Conservation (phyloP, 2,329 filamentous ascomycete species). For the Neofusicoccum kwambonambiense region DNA sequence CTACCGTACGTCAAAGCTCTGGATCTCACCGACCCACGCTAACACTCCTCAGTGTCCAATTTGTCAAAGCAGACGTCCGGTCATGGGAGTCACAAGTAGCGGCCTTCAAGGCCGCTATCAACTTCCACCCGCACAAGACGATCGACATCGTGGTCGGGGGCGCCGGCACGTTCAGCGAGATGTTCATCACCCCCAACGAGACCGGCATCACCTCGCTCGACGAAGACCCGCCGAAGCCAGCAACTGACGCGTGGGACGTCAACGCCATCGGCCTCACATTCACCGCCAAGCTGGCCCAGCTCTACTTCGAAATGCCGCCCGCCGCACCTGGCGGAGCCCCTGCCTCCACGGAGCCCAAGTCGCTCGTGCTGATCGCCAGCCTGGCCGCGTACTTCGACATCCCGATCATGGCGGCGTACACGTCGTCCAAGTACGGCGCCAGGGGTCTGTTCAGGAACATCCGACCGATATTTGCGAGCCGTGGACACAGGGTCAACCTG, state of each 20-base stretch:
- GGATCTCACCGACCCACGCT: neutral
- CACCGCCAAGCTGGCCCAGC: conserved; percentile 27
- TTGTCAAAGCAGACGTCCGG: conserved; percentile 32
- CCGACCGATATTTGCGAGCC: conserved; percentile 19
- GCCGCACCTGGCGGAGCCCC: conserved; percentile 1
- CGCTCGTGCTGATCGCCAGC: conserved; percentile 26
- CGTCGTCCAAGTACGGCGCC: conserved; percentile 30
- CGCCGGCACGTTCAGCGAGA: conserved; percentile 30
- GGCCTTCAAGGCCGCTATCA: conserved; percentile 32
- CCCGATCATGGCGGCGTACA: conserved; percentile 27
- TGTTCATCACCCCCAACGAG: conserved; percentile 24
- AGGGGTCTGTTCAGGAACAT: conserved; percentile 28
- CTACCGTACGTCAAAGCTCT: neutral
- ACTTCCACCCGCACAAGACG: conserved; percentile 25
- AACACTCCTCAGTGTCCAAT: conserved; percentile 25
- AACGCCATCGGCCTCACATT: conserved; percentile 29
- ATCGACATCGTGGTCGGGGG: conserved; percentile 34
- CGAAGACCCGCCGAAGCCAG: conserved; percentile 23
- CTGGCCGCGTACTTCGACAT: conserved; percentile 28
- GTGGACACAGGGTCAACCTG: conserved; percentile 25
- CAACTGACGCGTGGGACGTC: conserved; percentile 23
- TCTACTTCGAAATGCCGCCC: conserved; percentile 27
- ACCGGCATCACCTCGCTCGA: conserved; percentile 17
- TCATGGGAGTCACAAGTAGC: conserved; percentile 28
- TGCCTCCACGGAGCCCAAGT: conserved; percentile 18